Evolutionary conservation across 2,329 filamentous ascomycete genomes (phyloP).

Genomic region (Penicillium nordicum): DNA sequence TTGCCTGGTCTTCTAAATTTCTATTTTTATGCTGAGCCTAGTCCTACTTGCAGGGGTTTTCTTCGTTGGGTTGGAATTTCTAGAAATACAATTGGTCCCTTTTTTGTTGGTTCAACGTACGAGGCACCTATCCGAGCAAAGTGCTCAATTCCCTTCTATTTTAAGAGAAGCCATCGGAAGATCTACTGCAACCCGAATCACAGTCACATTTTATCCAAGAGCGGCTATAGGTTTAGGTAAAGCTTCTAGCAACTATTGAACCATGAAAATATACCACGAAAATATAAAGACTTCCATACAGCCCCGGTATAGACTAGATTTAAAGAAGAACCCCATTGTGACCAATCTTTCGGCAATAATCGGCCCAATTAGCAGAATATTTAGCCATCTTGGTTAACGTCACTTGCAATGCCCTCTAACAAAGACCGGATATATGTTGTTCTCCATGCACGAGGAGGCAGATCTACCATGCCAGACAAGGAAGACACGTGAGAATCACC

Average conservation of each 20-base stretch:
- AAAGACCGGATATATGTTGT: constrained; percentile 33
- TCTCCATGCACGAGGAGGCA: constrained; percentile 27
- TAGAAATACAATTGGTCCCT: neutral
- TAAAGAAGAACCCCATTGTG: neutral
- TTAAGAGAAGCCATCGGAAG: neutral
- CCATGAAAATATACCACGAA: neutral
- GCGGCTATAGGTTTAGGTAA: neutral
- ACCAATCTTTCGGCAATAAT: neutral
- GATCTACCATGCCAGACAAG: constrained; percentile 22
- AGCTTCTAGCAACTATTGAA: neutral
- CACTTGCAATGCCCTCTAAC: constrained; percentile 16
- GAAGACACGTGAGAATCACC: constrained; percentile 27
- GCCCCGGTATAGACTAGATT: neutral
- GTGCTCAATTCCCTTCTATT: neutral
- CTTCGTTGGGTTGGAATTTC: neutral
- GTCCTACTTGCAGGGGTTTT: neutral
- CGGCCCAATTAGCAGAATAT: neutral
- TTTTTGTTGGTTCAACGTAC: neutral
- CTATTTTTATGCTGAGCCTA: neutral
- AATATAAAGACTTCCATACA: neutral
- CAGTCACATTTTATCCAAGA: neutral
- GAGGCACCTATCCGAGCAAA: neutral
- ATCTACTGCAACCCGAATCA: neutral
- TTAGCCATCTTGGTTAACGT: neutral
- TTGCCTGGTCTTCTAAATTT: neutral